Conservation (phyloP, 805 yeast genomes). For the Yamadazyma philogaea region DNA sequence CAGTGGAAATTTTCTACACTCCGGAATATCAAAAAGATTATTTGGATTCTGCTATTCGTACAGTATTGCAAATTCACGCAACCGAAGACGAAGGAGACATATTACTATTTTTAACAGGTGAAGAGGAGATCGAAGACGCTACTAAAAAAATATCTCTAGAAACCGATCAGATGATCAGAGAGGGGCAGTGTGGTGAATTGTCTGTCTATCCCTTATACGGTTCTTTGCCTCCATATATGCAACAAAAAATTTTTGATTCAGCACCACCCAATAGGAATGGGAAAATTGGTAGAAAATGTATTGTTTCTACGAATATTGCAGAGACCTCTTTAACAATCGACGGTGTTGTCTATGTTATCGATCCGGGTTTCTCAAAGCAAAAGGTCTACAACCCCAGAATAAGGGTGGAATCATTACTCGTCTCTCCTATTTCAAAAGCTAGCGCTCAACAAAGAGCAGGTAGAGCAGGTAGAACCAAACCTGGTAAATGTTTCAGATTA, state of each 20-base stretch:
- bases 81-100: slow-evolving; percentile 94
- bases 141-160: slow-evolving; percentile 84
- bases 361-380: slow-evolving; percentile 95
- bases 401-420: slow-evolving; percentile 89
- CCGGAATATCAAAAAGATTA: slow-evolving; percentile 96
- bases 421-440: slow-evolving; percentile 95
- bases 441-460: slow-evolving; percentile 99
- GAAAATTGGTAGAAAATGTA: slow-evolving; percentile 91
- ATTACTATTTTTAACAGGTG: slow-evolving; percentile 86
- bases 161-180: slow-evolving; percentile 84
- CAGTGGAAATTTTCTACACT: slow-evolving; percentile 94
- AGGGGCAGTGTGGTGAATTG: slow-evolving; percentile 86
- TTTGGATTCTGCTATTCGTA: slow-evolving; percentile 89
- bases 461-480: slow-evolving; percentile 99
- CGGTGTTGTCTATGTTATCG: slow-evolving; percentile 95
- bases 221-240: slow-evolving; percentile 93
- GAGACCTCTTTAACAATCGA: slow-evolving; percentile 97
- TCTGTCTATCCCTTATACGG: slow-evolving; percentile 93
- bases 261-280: slow-evolving; percentile 82
- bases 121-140: slow-evolving; percentile 97
- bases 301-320: slow-evolving; percentile 92
- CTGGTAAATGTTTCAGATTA: slow-evolving; percentile 94
- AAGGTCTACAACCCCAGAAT: slow-evolving; percentile 95
- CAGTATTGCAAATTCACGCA: slow-evolving; percentile 94
- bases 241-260: slow-evolving; percentile 87